A percentile compares a stretch with the other conserved stretches of the same genome.
Conservation (phyloP, 768 basidiomycete species). For the Dentipellis sp. region DNA sequence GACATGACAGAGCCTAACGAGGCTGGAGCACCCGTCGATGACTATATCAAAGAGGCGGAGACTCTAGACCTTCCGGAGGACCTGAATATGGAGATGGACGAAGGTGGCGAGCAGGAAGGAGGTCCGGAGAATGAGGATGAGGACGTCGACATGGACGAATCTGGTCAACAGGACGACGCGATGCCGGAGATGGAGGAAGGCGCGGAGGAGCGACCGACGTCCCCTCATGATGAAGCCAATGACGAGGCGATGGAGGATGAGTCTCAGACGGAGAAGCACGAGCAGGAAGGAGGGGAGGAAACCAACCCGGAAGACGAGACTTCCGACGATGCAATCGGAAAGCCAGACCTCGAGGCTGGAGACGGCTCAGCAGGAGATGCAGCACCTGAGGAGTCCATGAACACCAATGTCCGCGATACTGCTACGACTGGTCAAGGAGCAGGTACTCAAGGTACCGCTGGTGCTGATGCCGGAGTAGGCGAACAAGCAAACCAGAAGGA, state of each 20-base stretch:
- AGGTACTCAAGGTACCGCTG: conserved; percentile 4
- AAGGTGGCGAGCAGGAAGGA: conserved; percentile 12
- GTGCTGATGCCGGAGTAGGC: conserved; percentile 1
- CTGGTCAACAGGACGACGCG: conserved; percentile 12
- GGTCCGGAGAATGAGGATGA: conserved; percentile 24
- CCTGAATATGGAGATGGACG: conserved; percentile 44
- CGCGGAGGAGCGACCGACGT: neutral
- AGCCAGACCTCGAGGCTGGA: conserved; percentile 28
- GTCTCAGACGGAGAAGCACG: conserved; percentile 2
- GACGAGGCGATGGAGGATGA: neutral
- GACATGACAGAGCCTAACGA: conserved; percentile 35
- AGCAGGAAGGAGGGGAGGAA: conserved; percentile 29
- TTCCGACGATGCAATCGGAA: conserved; percentile 21
- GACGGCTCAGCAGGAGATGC: conserved; percentile 14
- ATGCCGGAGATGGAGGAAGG: conserved; percentile 13
- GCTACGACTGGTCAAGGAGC: neutral
- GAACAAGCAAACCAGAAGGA: conserved; percentile 2
- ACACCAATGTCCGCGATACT: conserved; percentile 1
- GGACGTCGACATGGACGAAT: conserved; percentile 13
- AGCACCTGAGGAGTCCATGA: neutral
- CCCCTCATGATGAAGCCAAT: neutral
- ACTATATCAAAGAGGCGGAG: conserved; percentile 69
- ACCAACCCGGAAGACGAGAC: conserved; percentile 30
- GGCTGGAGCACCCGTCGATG: conserved; percentile 63
- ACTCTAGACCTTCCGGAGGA: conserved; percentile 87